Base-by-base conservation (phyloP, 2,329 filamentous ascomycete genomes). In the Pseudocercospora fijiensis region DNA sequence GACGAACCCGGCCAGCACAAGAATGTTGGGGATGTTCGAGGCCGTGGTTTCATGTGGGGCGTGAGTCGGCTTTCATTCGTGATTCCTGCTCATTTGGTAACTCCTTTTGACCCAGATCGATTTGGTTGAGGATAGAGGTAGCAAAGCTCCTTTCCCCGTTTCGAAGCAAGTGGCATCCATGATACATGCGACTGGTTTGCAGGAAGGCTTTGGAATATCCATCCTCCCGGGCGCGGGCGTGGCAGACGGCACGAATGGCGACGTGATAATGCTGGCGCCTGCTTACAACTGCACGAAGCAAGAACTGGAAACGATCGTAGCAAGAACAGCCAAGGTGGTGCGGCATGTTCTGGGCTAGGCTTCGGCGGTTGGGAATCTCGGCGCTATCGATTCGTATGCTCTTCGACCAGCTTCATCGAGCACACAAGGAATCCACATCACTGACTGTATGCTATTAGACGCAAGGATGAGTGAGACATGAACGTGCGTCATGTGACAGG, bases 171-270 rank as follows among this genome's bases (percentile, higher is more conserved):
- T 88, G 8, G 80, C 81, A 1, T 78, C 77, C 58, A 75, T 71
- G 13, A 74, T 88, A 1, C 81, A 83, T 62, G 47, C 49, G 10
- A 58, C 61, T 74, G 78, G 75, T 18, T 67, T 79, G 30, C 65
- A 71, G 33, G 64, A 69, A 11, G 69, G 71, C 7, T 81, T 82
- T 65, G 78, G 77, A 30, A 82, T 88, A 61, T 82, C 81, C 1
- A 67, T 90, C 3, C 89, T 90, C 69, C 85, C 85, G 1, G 86
- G 86, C 0, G 76, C 78, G 0, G 88, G 88, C 1, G 86, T 85
- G 0, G 83, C 79, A 0, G 86, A 89, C 47, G 79, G 82, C 0
- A 70, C 73, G 13, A 72, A 74, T 2, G 88, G 89, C 4, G 89
- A 92, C 70, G 63, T 67, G 16, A 77, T 90, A 26, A 80, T 91